A percentile compares a stretch with the other conserved stretches of the same genome.
These are phyloP conservation scores for Boletus sensibilis DNA, from an alignment of 768 basidiomycete genomes.

Conservation along the genomic window DNA sequence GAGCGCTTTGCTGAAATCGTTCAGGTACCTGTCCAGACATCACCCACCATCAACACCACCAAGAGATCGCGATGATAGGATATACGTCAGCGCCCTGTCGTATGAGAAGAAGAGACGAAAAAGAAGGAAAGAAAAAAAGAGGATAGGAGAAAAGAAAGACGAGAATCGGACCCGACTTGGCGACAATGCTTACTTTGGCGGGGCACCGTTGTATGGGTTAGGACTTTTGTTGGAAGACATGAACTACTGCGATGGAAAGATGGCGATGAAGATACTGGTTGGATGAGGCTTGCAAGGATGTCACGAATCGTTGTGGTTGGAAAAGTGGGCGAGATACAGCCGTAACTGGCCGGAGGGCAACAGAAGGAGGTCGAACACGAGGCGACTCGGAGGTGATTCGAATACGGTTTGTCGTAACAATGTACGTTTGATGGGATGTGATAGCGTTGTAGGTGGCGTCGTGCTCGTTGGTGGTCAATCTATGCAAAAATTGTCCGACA, in stretches of 20 bases:
- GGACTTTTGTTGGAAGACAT: slow-evolving; percentile 38
- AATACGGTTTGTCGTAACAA: not conserved
- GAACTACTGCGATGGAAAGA: slow-evolving; percentile 7
- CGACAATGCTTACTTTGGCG: slow-evolving; percentile 32
- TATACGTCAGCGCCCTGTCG: slow-evolving; percentile 7
- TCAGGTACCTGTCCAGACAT: slow-evolving; percentile 42
- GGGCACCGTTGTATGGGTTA: slow-evolving; percentile 32
- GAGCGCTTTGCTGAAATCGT: slow-evolving; percentile 63
- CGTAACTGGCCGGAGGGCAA: not conserved
- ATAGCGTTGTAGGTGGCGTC: not conserved
- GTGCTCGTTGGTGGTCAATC: not conserved
- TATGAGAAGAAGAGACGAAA: not conserved
- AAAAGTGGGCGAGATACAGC: not conserved
- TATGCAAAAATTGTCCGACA: not conserved
- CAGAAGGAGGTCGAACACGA: slow-evolving; percentile 27
- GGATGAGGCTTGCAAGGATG: not conserved
- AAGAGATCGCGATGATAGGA: not conserved
- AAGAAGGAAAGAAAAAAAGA: not conserved
- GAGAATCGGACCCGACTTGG: not conserved
- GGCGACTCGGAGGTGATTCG: slow-evolving; percentile 3
- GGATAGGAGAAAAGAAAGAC: not conserved
- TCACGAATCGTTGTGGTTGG: slow-evolving; percentile 3
- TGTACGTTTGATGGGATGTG: slow-evolving; percentile 1
- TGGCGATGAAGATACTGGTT: not conserved
- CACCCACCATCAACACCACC: not conserved